Conservation (phyloP, 2,329 filamentous ascomycete species). For the Fusarium sp. region DNA sequence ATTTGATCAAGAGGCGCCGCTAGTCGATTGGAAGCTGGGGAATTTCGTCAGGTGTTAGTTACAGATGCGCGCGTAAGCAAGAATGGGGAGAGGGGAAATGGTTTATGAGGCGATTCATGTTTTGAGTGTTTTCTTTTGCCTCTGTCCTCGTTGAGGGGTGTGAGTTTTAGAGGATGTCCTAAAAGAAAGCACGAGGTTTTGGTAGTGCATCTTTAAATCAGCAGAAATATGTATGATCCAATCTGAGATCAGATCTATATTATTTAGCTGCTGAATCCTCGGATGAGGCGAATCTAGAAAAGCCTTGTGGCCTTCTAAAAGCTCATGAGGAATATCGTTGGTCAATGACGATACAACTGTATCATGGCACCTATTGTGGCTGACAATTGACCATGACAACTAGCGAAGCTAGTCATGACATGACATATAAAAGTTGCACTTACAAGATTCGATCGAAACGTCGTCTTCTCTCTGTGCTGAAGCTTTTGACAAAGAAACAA, state of each 20-base stretch:
- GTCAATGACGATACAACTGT: slow-evolving; percentile 35
- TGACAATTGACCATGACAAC: slow-evolving; percentile 23
- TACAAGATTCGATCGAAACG: slow-evolving; percentile 26
- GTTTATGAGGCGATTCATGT: slow-evolving; percentile 29
- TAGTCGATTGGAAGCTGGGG: slow-evolving; percentile 42
- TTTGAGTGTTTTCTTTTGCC: slow-evolving; percentile 21
- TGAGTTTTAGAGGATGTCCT: neutral
- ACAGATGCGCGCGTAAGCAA: slow-evolving; percentile 20
- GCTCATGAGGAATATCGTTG: slow-evolving; percentile 25
- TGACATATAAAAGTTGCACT: slow-evolving; percentile 27
- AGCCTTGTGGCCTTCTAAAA: neutral
- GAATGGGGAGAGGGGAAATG: slow-evolving; percentile 21
- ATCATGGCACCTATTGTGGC: slow-evolving; percentile 36
- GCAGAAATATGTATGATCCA: slow-evolving; percentile 1
- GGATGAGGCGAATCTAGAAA: neutral
- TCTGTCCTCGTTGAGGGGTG: slow-evolving; percentile 3
- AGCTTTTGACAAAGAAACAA: slow-evolving; percentile 9
- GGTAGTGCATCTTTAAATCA: neutral
- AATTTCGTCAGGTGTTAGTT: slow-evolving; percentile 32
- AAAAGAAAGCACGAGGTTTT: neutral
- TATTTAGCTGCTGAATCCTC: neutral
- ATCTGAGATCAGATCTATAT: neutral
- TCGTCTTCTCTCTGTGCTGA: slow-evolving; percentile 19
- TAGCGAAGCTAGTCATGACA: slow-evolving; percentile 19
- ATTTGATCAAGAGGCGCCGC: slow-evolving; percentile 47